Base-by-base conservation (phyloP, 108 stramenopile genomes). In the Skeletonema marinoi region DNA sequence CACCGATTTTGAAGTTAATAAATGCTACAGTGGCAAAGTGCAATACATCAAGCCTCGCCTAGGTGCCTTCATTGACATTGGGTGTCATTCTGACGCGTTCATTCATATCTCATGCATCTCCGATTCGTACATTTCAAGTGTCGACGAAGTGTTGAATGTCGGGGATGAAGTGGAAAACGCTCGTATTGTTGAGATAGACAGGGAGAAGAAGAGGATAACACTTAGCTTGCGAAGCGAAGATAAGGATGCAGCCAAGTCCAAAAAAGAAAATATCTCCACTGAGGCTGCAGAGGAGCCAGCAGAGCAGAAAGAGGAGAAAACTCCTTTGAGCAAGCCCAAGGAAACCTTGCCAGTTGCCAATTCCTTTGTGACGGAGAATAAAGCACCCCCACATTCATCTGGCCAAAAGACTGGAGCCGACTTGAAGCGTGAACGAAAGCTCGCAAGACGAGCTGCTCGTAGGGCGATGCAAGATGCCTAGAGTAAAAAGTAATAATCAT, bases 51-150 rank as follows among this genome's bases (percentile, higher is more conserved):
- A 96, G 77, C 80, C 88, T 6, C 60, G 41, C 11, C 88, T 96
- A 65, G 95, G 95, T 19, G 84, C 88, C n/a, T 96, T 96, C 69
- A 83, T 96, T 29, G 95, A 96, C 66, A 90, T 96, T 66, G 88
- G 88, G 17, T 89, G 88, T 60, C 95, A 96, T 78, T 87, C 86
- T 17, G 95, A 96, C 75, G 95, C 90, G 35, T 93, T 96, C 75
- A 91, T 90, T 72, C 95, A 96, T 67, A 89, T 93, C 4, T 90
- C 89, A 14, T 87, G 92, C 13, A 70, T 91, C 17, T 71, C 76
- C 4, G 92, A 96, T 70, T 89, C 86, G 17, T 96, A 76, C 76
- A 89, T 91, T 17, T 73, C 86, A 73, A 80, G 58, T 56, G 86
- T 90, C 4, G 74, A 86, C 9, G 81, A 87, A 4, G 41, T 87